Conservation (phyloP, 768 basidiomycete genomes). For the Serendipita sp. region DNA sequence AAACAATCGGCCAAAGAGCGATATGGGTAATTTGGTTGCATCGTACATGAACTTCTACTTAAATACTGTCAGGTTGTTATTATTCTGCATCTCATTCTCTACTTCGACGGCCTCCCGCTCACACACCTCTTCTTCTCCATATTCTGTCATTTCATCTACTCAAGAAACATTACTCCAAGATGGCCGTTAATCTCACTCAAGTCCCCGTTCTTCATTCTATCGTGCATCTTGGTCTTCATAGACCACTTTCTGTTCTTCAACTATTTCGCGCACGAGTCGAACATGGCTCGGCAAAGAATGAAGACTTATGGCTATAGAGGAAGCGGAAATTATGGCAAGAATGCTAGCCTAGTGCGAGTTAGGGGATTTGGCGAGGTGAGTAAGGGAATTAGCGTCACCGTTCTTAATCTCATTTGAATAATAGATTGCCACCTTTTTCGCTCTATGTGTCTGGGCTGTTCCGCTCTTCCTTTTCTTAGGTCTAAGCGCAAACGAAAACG, state of each 20-base stretch:
- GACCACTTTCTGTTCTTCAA: constrained; percentile 98
- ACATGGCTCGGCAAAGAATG: constrained; percentile 30
- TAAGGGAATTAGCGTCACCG: background rate
- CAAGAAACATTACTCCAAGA: constrained; percentile 73
- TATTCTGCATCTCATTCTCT: constrained; percentile 57
- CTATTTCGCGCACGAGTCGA: constrained; percentile 68
- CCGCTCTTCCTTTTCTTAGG: constrained; percentile 93
- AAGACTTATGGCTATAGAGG: constrained; percentile 19
- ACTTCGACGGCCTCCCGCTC: constrained; percentile 64
- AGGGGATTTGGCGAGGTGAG: constrained; percentile 56
- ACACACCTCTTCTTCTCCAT: constrained; percentile 64
- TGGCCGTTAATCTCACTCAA: constrained; percentile 94
- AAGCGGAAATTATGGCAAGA: constrained; percentile 20
- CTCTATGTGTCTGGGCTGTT: constrained; percentile 32
- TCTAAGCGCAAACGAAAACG: constrained; percentile 92
- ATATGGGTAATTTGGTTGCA: constrained; percentile 65
- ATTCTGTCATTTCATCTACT: constrained; percentile 72
- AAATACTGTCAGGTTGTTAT: constrained; percentile 51
- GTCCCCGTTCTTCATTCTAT: constrained; percentile 68
- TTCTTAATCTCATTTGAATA: constrained; percentile 19
- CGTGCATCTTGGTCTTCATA: constrained; percentile 66
- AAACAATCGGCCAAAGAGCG: constrained; percentile 64
- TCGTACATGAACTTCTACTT: background rate
- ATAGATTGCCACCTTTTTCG: constrained; percentile 35
- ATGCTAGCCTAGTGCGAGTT: constrained; percentile 73